Base-by-base conservation (phyloP, 305 asterid species). In the Fraxinus albicans region DNA sequence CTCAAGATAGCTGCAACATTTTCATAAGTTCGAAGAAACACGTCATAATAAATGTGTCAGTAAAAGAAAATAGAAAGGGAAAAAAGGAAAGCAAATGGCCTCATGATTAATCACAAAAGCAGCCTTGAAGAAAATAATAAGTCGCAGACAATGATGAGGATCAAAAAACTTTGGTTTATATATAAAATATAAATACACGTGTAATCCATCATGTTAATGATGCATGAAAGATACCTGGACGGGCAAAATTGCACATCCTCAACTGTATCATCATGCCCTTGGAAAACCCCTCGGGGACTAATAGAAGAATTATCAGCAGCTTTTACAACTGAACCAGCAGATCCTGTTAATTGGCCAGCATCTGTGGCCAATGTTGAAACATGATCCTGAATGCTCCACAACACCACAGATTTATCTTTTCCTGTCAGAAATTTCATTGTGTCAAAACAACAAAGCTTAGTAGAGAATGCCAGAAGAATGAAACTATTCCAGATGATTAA, bases 181-280 rank as follows among this genome's bases (percentile, higher is more conserved):
- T 50, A 67, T 55, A 55, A 55, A 55, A 75, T 21, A 69, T 69
- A 73, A 38, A 25, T 53, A 58, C 65, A 78, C 53, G 34, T 42
- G 4, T 13, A 5, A 65, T 44, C 70, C 13, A 77, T 47, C 74
- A 77, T 33, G 80, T 15, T 34, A 72, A 58, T 53, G 47, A 73
- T 7, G 77, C 36, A 31, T 31, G 79, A 36, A 63, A 82, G 58
- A 86, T 88, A 97, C 99, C 99, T 97, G 74, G 97, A 90, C 31
- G 99, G 99, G 89, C 98, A 97, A 84, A 97, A 97, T 82, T 97
- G 99, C 83, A 97, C 98, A 83, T 97, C 99, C 88, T 95, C 99
- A 81, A 97, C 99, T 58, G 99, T 97, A 81, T 97, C 99, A 78
- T 80, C 88, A 84, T 97, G 99, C 83, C 99, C 99, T 55, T 88